These are phyloP conservation scores for Aspergillus sp. DNA, from an alignment of 2,329 filamentous ascomycete genomes.

Conservation along the genomic window DNA sequence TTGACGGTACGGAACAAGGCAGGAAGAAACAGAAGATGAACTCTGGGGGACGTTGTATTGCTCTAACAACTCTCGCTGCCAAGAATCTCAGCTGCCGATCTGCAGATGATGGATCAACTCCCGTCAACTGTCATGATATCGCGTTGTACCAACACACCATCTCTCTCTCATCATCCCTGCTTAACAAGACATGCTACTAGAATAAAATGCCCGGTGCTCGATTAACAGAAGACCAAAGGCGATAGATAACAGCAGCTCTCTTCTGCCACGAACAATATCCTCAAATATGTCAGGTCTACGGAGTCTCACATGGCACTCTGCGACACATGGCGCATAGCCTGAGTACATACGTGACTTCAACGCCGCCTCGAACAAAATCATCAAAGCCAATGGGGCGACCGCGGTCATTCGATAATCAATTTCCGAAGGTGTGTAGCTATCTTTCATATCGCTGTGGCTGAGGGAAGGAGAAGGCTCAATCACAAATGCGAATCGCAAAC, in stretches of 20 bases:
- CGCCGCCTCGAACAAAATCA: background rate
- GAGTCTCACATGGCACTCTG: background rate
- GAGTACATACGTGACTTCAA: background rate
- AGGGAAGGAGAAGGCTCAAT: background rate
- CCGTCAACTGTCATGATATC: background rate
- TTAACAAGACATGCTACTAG: background rate
- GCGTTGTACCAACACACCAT: background rate
- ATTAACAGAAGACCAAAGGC: background rate
- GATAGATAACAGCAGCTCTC: background rate
- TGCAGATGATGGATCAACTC: background rate
- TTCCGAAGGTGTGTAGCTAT: background rate
- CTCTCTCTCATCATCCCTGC: background rate
- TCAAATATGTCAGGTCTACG: background rate
- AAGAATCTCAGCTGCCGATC: background rate
- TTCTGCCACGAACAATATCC: background rate
- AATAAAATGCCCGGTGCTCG: background rate
- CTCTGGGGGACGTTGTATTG: background rate
- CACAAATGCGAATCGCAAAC: background rate
- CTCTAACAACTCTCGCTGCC: background rate
- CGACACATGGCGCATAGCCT: background rate
- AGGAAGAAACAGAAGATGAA: background rate
- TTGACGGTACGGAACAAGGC: too few species aligned
- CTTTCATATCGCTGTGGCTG: background rate
- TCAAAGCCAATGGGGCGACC: background rate
- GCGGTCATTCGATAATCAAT: background rate